These are phyloP conservation scores for Hemileccinum impolitum DNA, from an alignment of 768 basidiomycete species.

Conservation along the genomic window DNA sequence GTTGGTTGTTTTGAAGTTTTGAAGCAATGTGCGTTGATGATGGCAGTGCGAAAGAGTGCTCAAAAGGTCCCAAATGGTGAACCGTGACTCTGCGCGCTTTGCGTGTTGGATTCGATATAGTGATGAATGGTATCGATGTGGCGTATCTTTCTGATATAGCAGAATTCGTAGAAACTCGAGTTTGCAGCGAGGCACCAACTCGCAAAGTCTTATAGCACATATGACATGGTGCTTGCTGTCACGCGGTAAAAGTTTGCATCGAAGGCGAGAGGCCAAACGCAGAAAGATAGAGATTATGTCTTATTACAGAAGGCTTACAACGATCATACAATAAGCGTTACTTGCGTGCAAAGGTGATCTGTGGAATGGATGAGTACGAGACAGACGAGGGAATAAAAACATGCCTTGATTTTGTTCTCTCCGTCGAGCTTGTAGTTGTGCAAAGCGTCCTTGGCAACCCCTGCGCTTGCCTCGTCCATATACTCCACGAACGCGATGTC, in stretches of 20 bases:
- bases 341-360: slow-evolving; percentile 78
- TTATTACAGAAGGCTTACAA: slow-evolving; percentile 30
- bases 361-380: slow-evolving; percentile 10
- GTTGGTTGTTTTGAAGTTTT: slow-evolving; percentile 6
- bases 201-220: slow-evolving; percentile 22
- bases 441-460: slow-evolving; percentile 89
- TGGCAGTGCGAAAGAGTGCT: slow-evolving; percentile 2
- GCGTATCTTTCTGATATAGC: slow-evolving; percentile 1
- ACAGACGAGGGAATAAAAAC: slow-evolving; percentile 7
- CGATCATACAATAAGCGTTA: slow-evolving; percentile 36
- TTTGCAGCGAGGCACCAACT: slow-evolving; percentile 22
- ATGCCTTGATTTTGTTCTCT: slow-evolving; percentile 97
- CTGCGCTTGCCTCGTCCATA: slow-evolving; percentile 87
- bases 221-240: slow-evolving; percentile 24
- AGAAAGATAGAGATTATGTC: slow-evolving; percentile 21
- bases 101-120: slow-evolving; percentile 3
- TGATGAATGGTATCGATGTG: slow-evolving; percentile 4
- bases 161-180: slow-evolving; percentile 2
- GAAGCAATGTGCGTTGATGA: slow-evolving; percentile 4
- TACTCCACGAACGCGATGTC: slow-evolving; percentile 99
- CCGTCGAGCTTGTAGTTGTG: slow-evolving; percentile 98
- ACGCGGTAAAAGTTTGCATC: slow-evolving; percentile 24
- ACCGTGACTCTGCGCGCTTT: not conserved
- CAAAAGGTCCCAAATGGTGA: slow-evolving; percentile 1
- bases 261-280: slow-evolving; percentile 11